Evolutionary conservation across 1,139 yeast species (phyloP), one percentile per base, ranked within the genome.

Genomic region (Candida tetrigidarum): DNA sequence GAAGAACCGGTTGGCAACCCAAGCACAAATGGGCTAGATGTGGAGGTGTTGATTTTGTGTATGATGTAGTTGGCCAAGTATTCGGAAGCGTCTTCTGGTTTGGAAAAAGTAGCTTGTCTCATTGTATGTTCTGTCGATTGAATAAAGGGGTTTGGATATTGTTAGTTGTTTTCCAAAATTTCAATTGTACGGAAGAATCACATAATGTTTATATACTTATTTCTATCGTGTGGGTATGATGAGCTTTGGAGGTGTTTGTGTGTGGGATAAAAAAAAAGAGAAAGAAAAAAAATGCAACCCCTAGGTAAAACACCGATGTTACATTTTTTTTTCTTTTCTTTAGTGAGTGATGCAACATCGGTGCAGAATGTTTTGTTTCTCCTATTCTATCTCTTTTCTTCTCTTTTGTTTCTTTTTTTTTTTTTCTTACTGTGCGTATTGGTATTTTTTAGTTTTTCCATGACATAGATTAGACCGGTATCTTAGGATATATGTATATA

Each of bases 1-100:
- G 85, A 80, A 4, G 86, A 81, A 1, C 87, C 86, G 1, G 87
- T 82, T 26, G 86, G 86, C 42, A 81, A 72, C 1, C 86, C 87
- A 40, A 81, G 59, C 2, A 82, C 83, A 60, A 79, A 82, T 5
- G 86, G 86, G 41, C 62, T 70, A 1, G 60, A 50, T 2, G 75
- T 53, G 11, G 83, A 70, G 2, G 54, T 58, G 51, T 68, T 76
- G 60, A 81, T 81, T 45, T 61, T 63, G 43, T 59, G 51, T 27
- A 78, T 69, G 40, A 81, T 77, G 57, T 76, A 67, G 39, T 70
- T 67, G 19, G 85, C 85, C 44, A 80, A 75, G 50, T 65, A 74
- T 25, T 61, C 64, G 22, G 83, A 77, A 32, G 84, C 85, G 42
- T 72, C 76, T 15, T 67, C 67, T 9, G 70, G 46, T 10, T 56